phyloP scores from a whole-genome alignment of 257 asterid species.

The Eustoma russellianum region DNA sequence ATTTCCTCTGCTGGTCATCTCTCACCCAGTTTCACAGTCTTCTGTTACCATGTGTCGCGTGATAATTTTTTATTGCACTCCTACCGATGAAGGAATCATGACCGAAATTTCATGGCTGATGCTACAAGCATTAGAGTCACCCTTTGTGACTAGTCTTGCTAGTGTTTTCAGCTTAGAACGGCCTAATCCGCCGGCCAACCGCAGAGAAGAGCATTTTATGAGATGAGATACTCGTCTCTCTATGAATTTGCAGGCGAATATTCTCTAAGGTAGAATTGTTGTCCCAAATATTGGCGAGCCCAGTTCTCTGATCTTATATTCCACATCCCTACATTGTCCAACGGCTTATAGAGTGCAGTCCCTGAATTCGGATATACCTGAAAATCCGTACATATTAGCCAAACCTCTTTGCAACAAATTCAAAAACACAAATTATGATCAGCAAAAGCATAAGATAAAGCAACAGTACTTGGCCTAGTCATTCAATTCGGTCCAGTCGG shows the following conservation, averaged over 20 bases:
- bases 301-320: constrained; percentile 35
- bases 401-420: too few species aligned
- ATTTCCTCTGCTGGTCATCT: too few species aligned
- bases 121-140: not conserved
- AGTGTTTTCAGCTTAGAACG: too few species aligned
- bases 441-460: too few species aligned
- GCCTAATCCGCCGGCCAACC: constrained; percentile 13
- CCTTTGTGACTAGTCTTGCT: too few species aligned
- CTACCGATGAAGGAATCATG: not conserved
- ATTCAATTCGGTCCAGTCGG: too few species aligned
- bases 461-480: too few species aligned
- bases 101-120: not conserved
- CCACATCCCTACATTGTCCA: constrained; percentile 52
- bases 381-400: not conserved
- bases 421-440: too few species aligned
- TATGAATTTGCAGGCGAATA: constrained; percentile 29
- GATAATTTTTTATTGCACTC: too few species aligned
- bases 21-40: too few species aligned
- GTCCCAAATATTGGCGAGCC: constrained; percentile 40
- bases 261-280: constrained; percentile 37
- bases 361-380: constrained; percentile 41
- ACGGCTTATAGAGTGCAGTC: constrained; percentile 40
- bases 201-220: constrained; percentile 33
- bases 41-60: too few species aligned
- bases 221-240: constrained; percentile 42